Percentiles rank a stretch among this genome's conserved stretches.
These are phyloP conservation scores for Cladophialophora psammophila DNA, from an alignment of 2,329 filamentous ascomycete genomes.

Conservation along the genomic window DNA sequence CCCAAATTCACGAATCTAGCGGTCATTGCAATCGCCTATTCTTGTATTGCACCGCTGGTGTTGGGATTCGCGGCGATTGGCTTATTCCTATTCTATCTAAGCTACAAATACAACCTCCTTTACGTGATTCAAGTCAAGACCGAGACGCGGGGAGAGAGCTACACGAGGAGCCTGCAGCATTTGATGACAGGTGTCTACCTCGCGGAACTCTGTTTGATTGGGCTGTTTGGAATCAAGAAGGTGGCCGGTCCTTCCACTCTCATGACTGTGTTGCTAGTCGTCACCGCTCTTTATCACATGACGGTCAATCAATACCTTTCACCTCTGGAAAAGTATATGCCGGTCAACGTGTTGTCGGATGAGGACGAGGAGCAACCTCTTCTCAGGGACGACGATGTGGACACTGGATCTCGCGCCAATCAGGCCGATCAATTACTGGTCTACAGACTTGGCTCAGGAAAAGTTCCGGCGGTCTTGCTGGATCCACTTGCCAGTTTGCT, in stretches of 20 bases:
- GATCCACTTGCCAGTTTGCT: slow-evolving; percentile 76
- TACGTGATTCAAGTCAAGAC: slow-evolving; percentile 83
- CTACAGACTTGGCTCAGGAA: slow-evolving; percentile 25
- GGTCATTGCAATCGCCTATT: slow-evolving; percentile 85
- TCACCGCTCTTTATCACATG: slow-evolving; percentile 77
- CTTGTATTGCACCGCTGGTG: slow-evolving; percentile 84
- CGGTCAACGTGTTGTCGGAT: slow-evolving; percentile 63
- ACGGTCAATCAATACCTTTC: slow-evolving; percentile 56
- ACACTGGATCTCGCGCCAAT: not conserved
- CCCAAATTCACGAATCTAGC: slow-evolving; percentile 83
- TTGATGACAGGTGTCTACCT: slow-evolving; percentile 85
- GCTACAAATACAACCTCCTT: slow-evolving; percentile 88
- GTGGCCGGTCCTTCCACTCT: slow-evolving; percentile 69
- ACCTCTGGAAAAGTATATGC: slow-evolving; percentile 69
- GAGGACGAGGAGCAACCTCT: slow-evolving; percentile 43
- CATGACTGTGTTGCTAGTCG: slow-evolving; percentile 76
- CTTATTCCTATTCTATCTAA: slow-evolving; percentile 80
- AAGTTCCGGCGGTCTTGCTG: slow-evolving; percentile 61
- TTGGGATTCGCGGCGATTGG: slow-evolving; percentile 81
- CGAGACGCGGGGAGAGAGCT: slow-evolving; percentile 87
- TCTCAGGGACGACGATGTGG: slow-evolving; percentile 15
- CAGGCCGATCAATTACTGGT: slow-evolving; percentile 26
- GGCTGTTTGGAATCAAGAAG: slow-evolving; percentile 69
- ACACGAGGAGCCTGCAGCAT: slow-evolving; percentile 84
- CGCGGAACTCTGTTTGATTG: slow-evolving; percentile 82